phyloP scores from a whole-genome alignment of 2,329 filamentous ascomycete species.

The Nemania sp. region DNA sequence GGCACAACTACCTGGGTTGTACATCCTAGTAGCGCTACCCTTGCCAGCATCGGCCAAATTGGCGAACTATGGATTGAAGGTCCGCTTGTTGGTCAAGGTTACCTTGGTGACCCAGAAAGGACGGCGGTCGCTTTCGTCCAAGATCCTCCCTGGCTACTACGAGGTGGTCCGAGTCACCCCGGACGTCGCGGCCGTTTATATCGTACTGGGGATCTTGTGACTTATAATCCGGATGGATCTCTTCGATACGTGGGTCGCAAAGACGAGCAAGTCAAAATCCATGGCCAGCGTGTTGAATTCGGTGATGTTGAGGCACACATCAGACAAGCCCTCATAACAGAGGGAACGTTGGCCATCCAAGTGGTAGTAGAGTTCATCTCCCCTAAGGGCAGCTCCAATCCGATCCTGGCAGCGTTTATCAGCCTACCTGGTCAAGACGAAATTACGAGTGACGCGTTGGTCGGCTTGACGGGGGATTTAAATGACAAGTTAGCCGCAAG shows the following conservation, averaged over 20 bases:
- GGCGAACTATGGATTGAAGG: background rate
- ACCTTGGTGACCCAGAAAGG: slow-evolving; percentile 6
- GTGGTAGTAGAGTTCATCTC: background rate
- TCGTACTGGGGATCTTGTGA: slow-evolving; percentile 2
- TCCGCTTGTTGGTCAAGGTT: slow-evolving; percentile 2
- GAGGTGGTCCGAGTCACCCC: background rate
- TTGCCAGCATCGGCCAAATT: background rate
- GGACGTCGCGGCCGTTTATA: slow-evolving; percentile 6
- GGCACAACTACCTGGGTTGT: background rate
- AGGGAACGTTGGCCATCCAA: background rate
- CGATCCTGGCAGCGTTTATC: slow-evolving; percentile 3
- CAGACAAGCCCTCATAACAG: background rate
- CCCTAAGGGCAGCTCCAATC: no score
- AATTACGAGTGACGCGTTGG: no score
- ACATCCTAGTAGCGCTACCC: background rate
- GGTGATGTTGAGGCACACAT: slow-evolving; percentile 28
- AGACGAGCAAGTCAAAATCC: slow-evolving; percentile 4
- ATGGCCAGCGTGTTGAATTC: slow-evolving; percentile 5
- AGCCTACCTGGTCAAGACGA: background rate
- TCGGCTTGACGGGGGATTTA: no score
- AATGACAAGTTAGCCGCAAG: background rate
- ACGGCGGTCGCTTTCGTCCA: slow-evolving; percentile 10
- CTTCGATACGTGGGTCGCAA: background rate
- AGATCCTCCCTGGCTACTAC: slow-evolving; percentile 9
- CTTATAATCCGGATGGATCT: background rate